phyloP scores from a whole-genome alignment of 352 stramenopile genomes.

The Blastocystis sp. region DNA sequence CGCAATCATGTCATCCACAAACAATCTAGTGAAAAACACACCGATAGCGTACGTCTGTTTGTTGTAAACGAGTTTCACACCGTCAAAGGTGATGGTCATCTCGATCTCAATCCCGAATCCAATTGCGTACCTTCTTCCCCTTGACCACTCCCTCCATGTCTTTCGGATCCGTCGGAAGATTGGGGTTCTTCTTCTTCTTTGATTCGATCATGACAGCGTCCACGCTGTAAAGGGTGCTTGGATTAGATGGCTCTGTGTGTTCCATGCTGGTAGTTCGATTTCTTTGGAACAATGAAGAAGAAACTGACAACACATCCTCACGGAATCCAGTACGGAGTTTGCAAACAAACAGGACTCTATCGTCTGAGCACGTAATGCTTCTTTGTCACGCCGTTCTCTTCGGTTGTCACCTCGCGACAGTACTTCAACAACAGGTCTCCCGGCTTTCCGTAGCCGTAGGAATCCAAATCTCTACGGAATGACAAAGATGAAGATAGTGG shows the following conservation, averaged over 20 bases:
- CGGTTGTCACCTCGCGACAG: slow-evolving; percentile 12
- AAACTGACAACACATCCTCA: not conserved
- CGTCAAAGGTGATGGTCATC: slow-evolving; percentile 55
- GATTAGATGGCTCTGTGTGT: not conserved
- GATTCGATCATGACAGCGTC: slow-evolving; percentile 42
- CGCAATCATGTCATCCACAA: slow-evolving; percentile 45
- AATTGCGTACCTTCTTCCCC: slow-evolving; percentile 11
- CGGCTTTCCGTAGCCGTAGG: not conserved
- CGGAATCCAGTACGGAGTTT: not conserved
- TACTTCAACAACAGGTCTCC: slow-evolving; percentile 48
- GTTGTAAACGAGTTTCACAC: slow-evolving; percentile 46
- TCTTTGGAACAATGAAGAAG: too few species aligned
- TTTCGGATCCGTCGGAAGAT: not conserved
- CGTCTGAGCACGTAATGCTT: slow-evolving; percentile 32
- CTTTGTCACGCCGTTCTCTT: not conserved
- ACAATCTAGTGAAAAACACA: not conserved
- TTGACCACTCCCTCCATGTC: slow-evolving; percentile 26
- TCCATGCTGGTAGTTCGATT: not conserved
- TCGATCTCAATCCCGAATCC: not conserved
- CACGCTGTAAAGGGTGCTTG: not conserved
- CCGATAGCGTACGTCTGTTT: not conserved
- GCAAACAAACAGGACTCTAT: slow-evolving; percentile 35
- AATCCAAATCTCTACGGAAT: slow-evolving; percentile 16
- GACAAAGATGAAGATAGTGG: not conserved
- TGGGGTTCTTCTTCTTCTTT: slow-evolving; percentile 55